Evolutionary conservation across 2,329 filamentous ascomycete genomes (phyloP), one percentile per base, ranked within the genome.

Genomic region (Exophiala sp.): DNA sequence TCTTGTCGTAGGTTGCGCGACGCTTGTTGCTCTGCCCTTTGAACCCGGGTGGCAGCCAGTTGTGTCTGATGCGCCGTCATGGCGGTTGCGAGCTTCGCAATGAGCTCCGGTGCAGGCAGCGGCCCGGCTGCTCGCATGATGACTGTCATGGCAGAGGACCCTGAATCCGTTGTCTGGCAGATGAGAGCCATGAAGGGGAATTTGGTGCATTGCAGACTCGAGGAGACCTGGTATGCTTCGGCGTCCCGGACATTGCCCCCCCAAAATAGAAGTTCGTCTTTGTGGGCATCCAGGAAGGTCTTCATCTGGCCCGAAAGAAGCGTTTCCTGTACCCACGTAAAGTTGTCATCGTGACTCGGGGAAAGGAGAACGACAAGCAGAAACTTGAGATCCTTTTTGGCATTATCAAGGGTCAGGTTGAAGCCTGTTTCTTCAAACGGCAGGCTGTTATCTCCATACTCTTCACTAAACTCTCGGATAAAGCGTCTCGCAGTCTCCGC

Each of bases 341-440:
- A 77, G 1, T 87, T 97, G 61, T 97, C 89, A 63, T 98, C 93
- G 67, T 98, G 91, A 68, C 97, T 93, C 0, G 90, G 88, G 0
- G 90, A 94, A 46, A 95, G 72, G 13, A 98, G 77, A 3, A 97
- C 73, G 13, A 96, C 84, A n/a, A 97, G 70, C 11, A 98, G 74
- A 64, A 94, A 95, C 65, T 94, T 94, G 48, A 96, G 77, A 29
- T 97, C 88, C 59, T 82, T 83, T 72, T 97, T 96, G 4, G 91
- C 89, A 30, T 84, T 71, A 64, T 98, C 93, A 55, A 95, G 81
- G 0, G 90, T 89, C 68, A 95, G 86, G 3, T 94, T 90, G 64
- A 97, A 93, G 3, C 91, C 89, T 44, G 85, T 86, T 64, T 96
- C 90, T 59, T 85, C 82, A 66, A 94, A 95, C 0, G 85, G 83